phyloP scores from a whole-genome alignment of 129 eudicot genomes.

The Flaveria sonorensis region DNA sequence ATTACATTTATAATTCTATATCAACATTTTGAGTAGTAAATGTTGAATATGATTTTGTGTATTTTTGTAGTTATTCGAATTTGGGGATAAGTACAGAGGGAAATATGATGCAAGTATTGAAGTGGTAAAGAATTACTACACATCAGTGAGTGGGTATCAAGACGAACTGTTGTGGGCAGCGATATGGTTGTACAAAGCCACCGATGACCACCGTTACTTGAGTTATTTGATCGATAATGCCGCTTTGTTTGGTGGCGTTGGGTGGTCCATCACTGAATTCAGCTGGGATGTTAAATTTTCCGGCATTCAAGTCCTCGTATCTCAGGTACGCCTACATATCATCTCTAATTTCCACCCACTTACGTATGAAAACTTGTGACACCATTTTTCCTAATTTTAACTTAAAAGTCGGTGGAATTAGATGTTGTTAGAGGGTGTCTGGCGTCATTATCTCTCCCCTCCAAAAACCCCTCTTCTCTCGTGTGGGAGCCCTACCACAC shows the following conservation, averaged over 20 bases:
- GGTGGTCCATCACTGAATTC: conserved; percentile 77
- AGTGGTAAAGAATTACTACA: conserved; percentile 62
- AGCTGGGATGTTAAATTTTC: conserved; percentile 94
- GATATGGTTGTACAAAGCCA: conserved; percentile 87
- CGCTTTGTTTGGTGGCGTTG: conserved; percentile 59
- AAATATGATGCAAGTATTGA: conserved; percentile 65
- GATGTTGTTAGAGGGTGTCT: too few species aligned
- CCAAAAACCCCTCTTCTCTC: too few species aligned
- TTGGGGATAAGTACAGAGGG: conserved; percentile 82
- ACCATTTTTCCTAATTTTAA: conserved; percentile 4
- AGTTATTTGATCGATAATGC: conserved; percentile 58
- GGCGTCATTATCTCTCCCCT: too few species aligned
- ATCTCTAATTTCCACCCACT: neutral
- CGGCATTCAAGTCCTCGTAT: conserved; percentile 67
- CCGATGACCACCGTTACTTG: conserved; percentile 55
- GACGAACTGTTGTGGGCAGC: conserved; percentile 91
- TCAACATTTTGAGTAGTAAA: neutral
- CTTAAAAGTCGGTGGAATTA: neutral
- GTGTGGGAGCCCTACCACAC: too few species aligned
- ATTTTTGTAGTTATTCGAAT: conserved; percentile 65
- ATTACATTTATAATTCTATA: too few species aligned
- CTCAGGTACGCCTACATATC: conserved; percentile 48
- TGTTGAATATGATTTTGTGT: too few species aligned
- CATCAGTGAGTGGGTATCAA: conserved; percentile 76
- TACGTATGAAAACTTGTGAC: neutral